Base-by-base conservation (phyloP, 441 rosid genomes). In the Erodium texanum region DNA sequence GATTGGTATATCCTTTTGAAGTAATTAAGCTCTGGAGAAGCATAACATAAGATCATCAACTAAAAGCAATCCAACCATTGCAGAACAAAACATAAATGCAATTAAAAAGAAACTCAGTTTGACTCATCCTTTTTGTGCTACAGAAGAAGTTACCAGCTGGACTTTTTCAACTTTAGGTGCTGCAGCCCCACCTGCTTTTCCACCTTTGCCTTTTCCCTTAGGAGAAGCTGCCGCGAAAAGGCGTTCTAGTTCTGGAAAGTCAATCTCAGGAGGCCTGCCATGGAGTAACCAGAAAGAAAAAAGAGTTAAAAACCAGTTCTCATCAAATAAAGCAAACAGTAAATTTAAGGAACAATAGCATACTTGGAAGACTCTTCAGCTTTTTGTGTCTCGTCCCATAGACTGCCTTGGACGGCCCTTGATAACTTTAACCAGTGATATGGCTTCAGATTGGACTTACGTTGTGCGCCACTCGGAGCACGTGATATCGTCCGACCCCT, bases 381-480 rank as follows among this genome's bases (percentile, higher is more conserved):
- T 80, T 85, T 88, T 73, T 91, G 97, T 34, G 92, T 69, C 73
- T 93, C 99, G 64, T 91, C 96, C 99, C 99, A 93, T 68, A 93
- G 74, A 80, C 97, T 93, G 78, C 99, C 99, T 77, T 87, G 95
- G 77, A 87, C 74, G 24, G 87, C 99, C 78, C 97, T 89, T 1
- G 96, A 85, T 76, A 91, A 79, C 85, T 93, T 91, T 73, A 93
- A 83, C 99, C 99, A 93, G 75, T 93, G 97, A 75, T 89, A 86
- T 8, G 97, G 99, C 79, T 91, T 93, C 81, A 93, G 79, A 82
- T 88, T 91, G 72, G 80, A 64, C 76, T 84, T 90, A 77, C 74
- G 8, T 36, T 7, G 41, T 5, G 6, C 41, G 6, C 5, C 9
- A 36, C 41, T 36, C 8, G 41, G 9, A 59, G 77, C 50, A 67